These are phyloP conservation scores for Coemansia sp. DNA, from an alignment of 192 early-diverging fungal genomes.

Conservation along the genomic window DNA sequence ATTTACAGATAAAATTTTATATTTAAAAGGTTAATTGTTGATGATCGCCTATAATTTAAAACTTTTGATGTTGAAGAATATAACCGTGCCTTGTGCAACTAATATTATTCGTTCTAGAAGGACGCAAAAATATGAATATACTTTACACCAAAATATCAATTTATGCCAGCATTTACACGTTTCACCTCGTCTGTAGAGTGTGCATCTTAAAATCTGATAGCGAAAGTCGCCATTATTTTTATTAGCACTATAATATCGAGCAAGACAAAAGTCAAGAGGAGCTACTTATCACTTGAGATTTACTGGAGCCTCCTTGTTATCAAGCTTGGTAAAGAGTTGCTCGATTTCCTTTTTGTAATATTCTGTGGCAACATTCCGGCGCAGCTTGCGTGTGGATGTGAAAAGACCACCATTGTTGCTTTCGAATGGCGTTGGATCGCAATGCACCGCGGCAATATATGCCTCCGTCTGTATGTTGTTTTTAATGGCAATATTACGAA, in stretches of 20 bases:
- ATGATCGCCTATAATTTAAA: too few relatives aligned
- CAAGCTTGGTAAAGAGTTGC: conserved; percentile 53
- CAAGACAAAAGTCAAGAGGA: neutral
- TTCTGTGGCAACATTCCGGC: conserved; percentile 48
- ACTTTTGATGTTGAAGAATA: too few relatives aligned
- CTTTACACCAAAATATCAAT: too few relatives aligned
- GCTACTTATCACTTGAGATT: neutral
- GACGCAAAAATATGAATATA: too few relatives aligned
- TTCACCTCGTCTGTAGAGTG: too few relatives aligned
- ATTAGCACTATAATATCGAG: neutral
- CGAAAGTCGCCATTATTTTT: neutral
- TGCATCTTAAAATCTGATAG: too few relatives aligned
- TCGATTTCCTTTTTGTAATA: conserved; percentile 57
- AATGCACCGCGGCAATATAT: conserved; percentile 64
- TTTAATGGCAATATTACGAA: conserved; percentile 57
- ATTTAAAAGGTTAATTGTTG: too few relatives aligned
- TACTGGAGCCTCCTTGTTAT: conserved; percentile 8
- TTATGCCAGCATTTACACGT: too few relatives aligned
- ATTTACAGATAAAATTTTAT: too few relatives aligned
- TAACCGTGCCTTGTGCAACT: too few relatives aligned
- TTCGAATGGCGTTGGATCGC: conserved; percentile 69
- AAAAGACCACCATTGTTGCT: conserved; percentile 66
- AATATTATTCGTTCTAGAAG: too few relatives aligned
- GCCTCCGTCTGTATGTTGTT: conserved; percentile 76
- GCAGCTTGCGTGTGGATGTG: conserved; percentile 87